phyloP scores from a whole-genome alignment of 192 early-diverging fungal genomes.

The Lunasporangiospora selenospora region DNA sequence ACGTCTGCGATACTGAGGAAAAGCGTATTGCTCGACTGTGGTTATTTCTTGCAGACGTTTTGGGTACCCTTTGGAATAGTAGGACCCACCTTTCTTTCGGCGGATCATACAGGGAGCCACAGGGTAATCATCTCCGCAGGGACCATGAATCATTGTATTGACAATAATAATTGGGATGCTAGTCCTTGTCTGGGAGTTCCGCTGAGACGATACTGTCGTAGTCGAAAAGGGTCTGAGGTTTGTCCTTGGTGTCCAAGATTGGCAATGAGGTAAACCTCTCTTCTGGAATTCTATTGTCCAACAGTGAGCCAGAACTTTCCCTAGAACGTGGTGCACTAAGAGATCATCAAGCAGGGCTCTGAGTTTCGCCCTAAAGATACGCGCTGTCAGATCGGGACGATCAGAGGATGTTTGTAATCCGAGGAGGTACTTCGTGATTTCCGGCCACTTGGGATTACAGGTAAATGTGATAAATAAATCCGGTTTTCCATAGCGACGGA shows the following conservation, averaged over 20 bases:
- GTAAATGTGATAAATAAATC: conserved; percentile 48
- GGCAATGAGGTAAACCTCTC: conserved; percentile 46
- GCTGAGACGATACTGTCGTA: conserved; percentile 31
- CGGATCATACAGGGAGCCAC: conserved; percentile 29
- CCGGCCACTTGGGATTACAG: conserved; percentile 42
- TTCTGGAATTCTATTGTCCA: conserved; percentile 52
- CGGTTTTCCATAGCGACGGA: conserved; percentile 32
- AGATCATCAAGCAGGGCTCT: conserved; percentile 13
- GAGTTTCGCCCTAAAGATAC: conserved; percentile 18
- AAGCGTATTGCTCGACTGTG: conserved; percentile 8
- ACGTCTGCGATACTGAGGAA: conserved; percentile 7
- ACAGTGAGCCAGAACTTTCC: conserved; percentile 28
- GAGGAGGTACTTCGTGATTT: conserved; percentile 12
- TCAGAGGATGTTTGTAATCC: conserved; percentile 11
- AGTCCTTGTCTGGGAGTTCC: conserved; percentile 26
- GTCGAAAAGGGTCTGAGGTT: conserved; percentile 8
- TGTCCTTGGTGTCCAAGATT: conserved; percentile 20
- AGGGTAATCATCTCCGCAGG: conserved; percentile 10
- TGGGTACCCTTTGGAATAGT: conserved; percentile 26
- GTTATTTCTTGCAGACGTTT: neutral
- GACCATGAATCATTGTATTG: conserved; percentile 41
- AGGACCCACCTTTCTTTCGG: neutral
- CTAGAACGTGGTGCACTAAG: conserved; percentile 5
- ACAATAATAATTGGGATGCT: conserved; percentile 12
- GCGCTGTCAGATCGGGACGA: conserved; percentile 11